phyloP scores from a whole-genome alignment of 2,329 filamentous ascomycete species.

The Cercospora zeae-maydis region DNA sequence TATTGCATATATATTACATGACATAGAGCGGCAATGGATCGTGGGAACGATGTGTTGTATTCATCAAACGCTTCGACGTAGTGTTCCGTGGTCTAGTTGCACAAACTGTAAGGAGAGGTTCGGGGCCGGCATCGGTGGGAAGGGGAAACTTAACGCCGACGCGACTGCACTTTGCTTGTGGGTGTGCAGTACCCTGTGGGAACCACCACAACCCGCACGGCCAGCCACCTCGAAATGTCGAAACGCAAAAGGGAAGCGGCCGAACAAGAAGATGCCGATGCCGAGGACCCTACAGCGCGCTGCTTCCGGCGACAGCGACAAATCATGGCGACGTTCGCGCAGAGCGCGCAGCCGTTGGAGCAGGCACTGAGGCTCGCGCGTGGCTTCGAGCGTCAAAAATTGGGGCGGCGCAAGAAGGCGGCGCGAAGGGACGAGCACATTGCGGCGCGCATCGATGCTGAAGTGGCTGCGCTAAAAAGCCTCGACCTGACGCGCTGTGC shows the following conservation, averaged over 20 bases:
- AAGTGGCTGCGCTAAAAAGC: slow-evolving; percentile 56
- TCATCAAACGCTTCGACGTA: too few species aligned
- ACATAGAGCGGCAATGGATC: not conserved
- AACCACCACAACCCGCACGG: not conserved
- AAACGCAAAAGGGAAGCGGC: slow-evolving; percentile 14
- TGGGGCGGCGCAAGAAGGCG: slow-evolving; percentile 59
- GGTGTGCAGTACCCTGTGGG: not conserved
- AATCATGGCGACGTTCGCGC: slow-evolving; percentile 26
- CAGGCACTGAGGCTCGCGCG: slow-evolving; percentile 69
- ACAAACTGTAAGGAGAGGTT: too few species aligned
- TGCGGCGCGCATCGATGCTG: slow-evolving; percentile 59
- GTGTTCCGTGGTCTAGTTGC: too few species aligned
- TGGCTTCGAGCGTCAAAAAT: slow-evolving; percentile 74
- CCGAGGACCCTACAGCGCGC: slow-evolving; percentile 31
- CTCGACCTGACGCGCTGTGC: slow-evolving; percentile 52
- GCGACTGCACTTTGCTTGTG: not conserved
- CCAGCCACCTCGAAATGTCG: not conserved
- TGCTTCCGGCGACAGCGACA: slow-evolving; percentile 23
- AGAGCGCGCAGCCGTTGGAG: slow-evolving; percentile 58
- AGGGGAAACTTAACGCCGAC: not conserved
- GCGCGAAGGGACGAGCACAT: slow-evolving; percentile 47
- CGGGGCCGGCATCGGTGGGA: not conserved
- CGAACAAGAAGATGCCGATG: not conserved
- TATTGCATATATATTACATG: not conserved
- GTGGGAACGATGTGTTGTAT: not conserved